Evolutionary conservation across 768 basidiomycete genomes (phyloP), one percentile per base, ranked within the genome.

Genomic region (Chalciporus chontae): DNA sequence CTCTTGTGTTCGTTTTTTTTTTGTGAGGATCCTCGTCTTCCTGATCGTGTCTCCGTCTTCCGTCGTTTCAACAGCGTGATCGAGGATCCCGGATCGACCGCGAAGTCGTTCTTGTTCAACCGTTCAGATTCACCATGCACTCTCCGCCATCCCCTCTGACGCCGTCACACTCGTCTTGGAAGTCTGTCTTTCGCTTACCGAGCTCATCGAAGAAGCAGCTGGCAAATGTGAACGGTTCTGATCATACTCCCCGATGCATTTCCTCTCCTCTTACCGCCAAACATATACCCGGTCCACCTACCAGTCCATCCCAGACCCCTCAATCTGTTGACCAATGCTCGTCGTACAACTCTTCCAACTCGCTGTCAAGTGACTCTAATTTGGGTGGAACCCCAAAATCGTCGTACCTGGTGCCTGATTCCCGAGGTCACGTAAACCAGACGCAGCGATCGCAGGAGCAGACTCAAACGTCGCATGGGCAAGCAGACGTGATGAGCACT

Each of bases 311-410:
- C 1, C 72, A 81, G 48, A 76, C 82, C n/a, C 71, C 75, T 42
- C 64, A 72, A 31, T 79, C 80, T 26, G 58, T 60, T 29, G 81
- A 83, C 69, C 78, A 79, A 47, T 79, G 87, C 46, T 85, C 80
- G 27, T 91, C 90, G 10, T 87, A 80, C 70, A 88, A 85, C 63
- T 90, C 87, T 13, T 89, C 86, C 40, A 80, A 83, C 55, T 84
- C 85, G 2, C 80, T 81, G 53, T 90, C 89, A 14, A 84, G 77
- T 57, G 88, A 88, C 60, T 88, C 86, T 2, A 80, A 78, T 65
- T 70, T 68, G 42, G 54, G 31, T 50, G 67, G 51, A 41, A 70
- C 65, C 5, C 56, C 53, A 53, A 67, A 67, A 45, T 54, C 69
- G 0, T 50, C 62, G 48, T 60, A 53, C 56, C 62, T 67, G 43